A percentile compares a stretch with the other conserved stretches of the same genome.
These are phyloP conservation scores for Lasiosphaeria hispida DNA, from an alignment of 495 filamentous ascomycete species.

Conservation along the genomic window DNA sequence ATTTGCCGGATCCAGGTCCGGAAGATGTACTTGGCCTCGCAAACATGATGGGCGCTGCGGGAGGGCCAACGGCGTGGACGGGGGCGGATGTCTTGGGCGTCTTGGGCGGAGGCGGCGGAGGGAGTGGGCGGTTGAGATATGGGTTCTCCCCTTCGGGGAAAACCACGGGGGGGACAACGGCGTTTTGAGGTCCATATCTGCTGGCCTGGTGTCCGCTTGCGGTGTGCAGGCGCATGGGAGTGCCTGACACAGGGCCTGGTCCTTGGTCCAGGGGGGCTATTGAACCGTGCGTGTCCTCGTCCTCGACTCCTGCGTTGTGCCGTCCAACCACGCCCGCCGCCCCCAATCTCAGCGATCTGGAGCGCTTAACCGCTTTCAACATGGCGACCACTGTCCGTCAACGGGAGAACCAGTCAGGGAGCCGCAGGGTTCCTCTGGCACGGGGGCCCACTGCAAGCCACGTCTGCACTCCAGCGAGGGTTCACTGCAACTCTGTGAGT, in stretches of 20 bases:
- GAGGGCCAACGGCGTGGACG: conserved; percentile 23
- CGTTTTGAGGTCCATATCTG: conserved; percentile 32
- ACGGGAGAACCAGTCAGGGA: conserved; percentile 1
- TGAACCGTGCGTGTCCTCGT: conserved; percentile 38
- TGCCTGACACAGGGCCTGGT: conserved; percentile 47
- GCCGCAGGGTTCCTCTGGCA: neutral
- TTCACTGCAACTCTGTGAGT: conserved; percentile 3
- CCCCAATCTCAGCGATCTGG: conserved; percentile 21
- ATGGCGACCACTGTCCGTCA: conserved; percentile 23
- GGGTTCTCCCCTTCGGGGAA: conserved; percentile 33
- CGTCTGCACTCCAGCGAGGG: neutral
- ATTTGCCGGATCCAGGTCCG: conserved; percentile 23
- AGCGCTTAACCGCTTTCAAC: conserved; percentile 32
- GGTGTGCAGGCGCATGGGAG: conserved; percentile 32
- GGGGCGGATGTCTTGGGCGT: conserved; percentile 21
- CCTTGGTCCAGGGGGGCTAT: conserved; percentile 34
- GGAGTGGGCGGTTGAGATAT: conserved; percentile 39
- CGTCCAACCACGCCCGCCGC: conserved; percentile 12
- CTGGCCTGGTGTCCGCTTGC: conserved; percentile 20
- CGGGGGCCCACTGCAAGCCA: conserved; percentile 4
- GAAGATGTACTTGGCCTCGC: conserved; percentile 44
- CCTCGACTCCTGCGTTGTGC: conserved; percentile 21
- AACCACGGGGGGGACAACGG: conserved; percentile 28
- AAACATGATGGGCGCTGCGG: conserved; percentile 31
- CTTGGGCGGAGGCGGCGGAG: conserved; percentile 33